Base-by-base conservation (phyloP, 2,329 filamentous ascomycete genomes). In the Trichoderma sp. region DNA sequence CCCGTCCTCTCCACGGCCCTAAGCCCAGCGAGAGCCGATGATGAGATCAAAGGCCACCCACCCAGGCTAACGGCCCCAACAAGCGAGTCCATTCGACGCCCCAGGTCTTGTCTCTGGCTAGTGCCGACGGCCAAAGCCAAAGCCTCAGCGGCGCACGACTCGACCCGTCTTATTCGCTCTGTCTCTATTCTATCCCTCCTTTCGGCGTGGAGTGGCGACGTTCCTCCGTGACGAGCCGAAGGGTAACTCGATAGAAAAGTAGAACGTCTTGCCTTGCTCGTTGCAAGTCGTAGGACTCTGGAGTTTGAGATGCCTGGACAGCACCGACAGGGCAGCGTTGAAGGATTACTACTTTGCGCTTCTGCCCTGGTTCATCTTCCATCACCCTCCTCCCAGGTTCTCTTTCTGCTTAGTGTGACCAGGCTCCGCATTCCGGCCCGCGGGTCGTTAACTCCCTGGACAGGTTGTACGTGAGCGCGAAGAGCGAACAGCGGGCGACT, bases 361-460 rank as follows among this genome's bases (percentile, higher is more conserved):
- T 47, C 17, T 62, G 19, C 50, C 41, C 52, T 55, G 50, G 26
- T 28, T 51, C 50, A 19, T 45, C 14, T 45, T 54, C 48, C 48
- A 34, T 47, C n/a, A 15, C 26, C 55, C 30, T 26, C 43, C 34
- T 34, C 26, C 28, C 50, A 62, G 50, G 24, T 55, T 63, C 60
- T 63, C 26, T 12, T 63, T 63, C 39, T 28, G 50, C 26, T 47
- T 63, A 63, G 50, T 63, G 39, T 39, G 50, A 26, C 24, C 60
- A 55, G 60, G 60, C 60, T 63, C 60, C 60, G 60, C 60, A 63
- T 63, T 62, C 60, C 60, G 60, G 60, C 43, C 60, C 60, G 50
- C 50, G 41, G 60, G 39, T 45, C 45, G 41, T 10, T 5, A 9
- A n/a, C 30, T 60, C 57, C 57, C 57, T 60, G 24, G 45, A 48